Evolutionary conservation across 1,139 yeast genomes (phyloP).

Genomic region (Scheffersomyces titani): DNA sequence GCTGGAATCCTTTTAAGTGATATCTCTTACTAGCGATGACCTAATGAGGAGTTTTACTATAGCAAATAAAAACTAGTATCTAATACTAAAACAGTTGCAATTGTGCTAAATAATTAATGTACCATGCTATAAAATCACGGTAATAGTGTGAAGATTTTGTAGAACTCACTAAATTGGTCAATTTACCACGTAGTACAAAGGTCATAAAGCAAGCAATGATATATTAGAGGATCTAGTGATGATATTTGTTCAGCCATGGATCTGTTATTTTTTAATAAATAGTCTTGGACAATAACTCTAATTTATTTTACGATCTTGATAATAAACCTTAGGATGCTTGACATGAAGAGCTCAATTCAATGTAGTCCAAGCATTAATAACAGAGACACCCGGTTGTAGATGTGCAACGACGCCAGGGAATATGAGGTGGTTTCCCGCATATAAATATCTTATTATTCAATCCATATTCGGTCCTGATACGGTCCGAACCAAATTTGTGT

Average conservation of each 20-base stretch:
- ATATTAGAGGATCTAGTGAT: no score
- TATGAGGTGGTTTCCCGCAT: not conserved
- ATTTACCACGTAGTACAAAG: not conserved
- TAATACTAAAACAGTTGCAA: not conserved
- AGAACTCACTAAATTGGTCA: not conserved
- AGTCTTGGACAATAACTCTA: no score
- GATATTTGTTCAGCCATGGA: no score
- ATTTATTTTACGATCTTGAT: no score
- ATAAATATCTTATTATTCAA: no score
- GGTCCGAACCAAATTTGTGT: not conserved
- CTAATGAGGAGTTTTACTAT: no score
- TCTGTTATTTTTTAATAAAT: no score
- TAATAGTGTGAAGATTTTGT: not conserved
- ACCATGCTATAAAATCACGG: not conserved
- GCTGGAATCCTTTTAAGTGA: constrained; percentile 6
- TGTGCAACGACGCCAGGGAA: not conserved
- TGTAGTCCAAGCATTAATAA: no score
- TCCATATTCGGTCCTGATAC: not conserved
- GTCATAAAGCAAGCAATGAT: no score
- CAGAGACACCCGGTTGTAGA: no score
- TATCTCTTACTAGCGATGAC: not conserved
- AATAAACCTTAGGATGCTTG: no score
- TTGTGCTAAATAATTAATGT: no score
- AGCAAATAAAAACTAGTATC: not conserved
- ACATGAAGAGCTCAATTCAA: not conserved